phyloP scores from a whole-genome alignment of 1,139 yeast species.

The Saccharomyces hybrid region DNA sequence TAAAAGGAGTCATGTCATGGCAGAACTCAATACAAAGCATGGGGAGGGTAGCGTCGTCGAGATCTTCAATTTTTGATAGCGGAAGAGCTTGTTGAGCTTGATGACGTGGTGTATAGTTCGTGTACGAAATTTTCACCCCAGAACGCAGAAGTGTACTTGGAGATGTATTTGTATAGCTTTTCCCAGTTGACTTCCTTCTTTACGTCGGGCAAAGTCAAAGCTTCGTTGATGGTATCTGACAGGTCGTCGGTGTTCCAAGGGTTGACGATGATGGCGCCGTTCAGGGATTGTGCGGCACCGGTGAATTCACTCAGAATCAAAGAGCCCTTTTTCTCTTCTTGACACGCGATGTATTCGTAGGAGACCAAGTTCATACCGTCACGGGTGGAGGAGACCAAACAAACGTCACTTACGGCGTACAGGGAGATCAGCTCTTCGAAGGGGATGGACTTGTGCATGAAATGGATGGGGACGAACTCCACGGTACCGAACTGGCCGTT shows the following conservation, averaged over 20 bases:
- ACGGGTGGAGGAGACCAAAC: slow-evolving; percentile 87
- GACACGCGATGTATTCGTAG: slow-evolving; percentile 95
- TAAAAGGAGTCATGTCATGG: background rate
- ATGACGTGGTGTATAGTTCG: slow-evolving; percentile 49
- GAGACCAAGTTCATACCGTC: slow-evolving; percentile 98
- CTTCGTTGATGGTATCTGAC: slow-evolving; percentile 77
- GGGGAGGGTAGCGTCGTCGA: no score
- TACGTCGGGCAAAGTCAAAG: slow-evolving; percentile 77
- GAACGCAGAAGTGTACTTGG: slow-evolving; percentile 86
- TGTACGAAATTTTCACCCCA: slow-evolving; percentile 97
- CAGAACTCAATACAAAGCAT: no score
- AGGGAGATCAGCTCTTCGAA: slow-evolving; percentile 87
- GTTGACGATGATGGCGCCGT: slow-evolving; percentile 87
- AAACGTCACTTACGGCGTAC: slow-evolving; percentile 80
- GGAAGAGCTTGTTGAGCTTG: slow-evolving; percentile 1
- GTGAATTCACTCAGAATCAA: slow-evolving; percentile 88
- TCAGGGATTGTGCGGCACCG: slow-evolving; percentile 97
- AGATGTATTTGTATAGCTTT: slow-evolving; percentile 75
- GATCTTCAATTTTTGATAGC: background rate
- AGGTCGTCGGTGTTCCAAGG: slow-evolving; percentile 98
- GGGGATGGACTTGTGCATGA: slow-evolving; percentile 84
- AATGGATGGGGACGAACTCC: slow-evolving; percentile 96
- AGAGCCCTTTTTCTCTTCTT: slow-evolving; percentile 76
- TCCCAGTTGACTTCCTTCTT: slow-evolving; percentile 70
- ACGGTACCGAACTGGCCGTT: slow-evolving; percentile 95